Conservation (phyloP, 129 eudicot species). For the Flaveria trinervia region DNA sequence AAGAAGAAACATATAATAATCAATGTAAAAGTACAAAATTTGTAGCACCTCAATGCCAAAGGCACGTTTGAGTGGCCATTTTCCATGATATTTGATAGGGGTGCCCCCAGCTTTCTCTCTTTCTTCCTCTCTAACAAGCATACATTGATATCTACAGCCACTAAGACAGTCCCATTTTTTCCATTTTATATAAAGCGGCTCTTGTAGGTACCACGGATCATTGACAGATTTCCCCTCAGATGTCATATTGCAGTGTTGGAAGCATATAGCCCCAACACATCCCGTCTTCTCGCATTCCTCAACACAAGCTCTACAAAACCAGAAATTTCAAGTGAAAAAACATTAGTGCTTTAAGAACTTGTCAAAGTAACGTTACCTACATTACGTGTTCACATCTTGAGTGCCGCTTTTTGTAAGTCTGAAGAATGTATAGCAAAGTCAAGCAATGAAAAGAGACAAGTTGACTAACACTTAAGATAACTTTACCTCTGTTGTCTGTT, state of each 20-base stretch:
- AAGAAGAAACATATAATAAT: slow-evolving; percentile 19
- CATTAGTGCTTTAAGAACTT: slow-evolving; percentile 21
- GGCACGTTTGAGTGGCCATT: slow-evolving; percentile 88
- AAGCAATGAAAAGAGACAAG: slow-evolving; percentile 14
- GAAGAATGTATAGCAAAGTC: slow-evolving; percentile 24
- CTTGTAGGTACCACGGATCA: slow-evolving; percentile 96
- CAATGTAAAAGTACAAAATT: slow-evolving; percentile 43
- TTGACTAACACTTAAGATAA: slow-evolving; percentile 8
- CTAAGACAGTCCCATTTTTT: slow-evolving; percentile 97
- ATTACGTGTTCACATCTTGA: slow-evolving; percentile 25
- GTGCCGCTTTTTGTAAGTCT: slow-evolving; percentile 27
- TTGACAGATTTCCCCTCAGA: slow-evolving; percentile 64
- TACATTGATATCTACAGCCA: slow-evolving; percentile 87
- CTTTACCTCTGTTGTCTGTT: slow-evolving; percentile 6
- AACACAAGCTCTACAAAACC: slow-evolving; percentile 67
- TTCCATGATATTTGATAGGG: slow-evolving; percentile 92
- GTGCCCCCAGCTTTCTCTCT: slow-evolving; percentile 61
- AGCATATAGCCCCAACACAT: slow-evolving; percentile 77
- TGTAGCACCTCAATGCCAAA: slow-evolving; percentile 84
- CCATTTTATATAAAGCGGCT: slow-evolving; percentile 92
- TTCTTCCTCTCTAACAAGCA: slow-evolving; percentile 90
- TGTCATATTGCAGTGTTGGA: slow-evolving; percentile 84
- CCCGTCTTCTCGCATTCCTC: slow-evolving; percentile 92
- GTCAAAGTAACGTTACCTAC: slow-evolving; percentile 20
- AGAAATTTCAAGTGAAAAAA: slow-evolving; percentile 27